Percentiles rank a stretch among this genome's conserved stretches.
These are phyloP conservation scores for Arabidopsis arenosa DNA, from an alignment of 345 rosid genomes.

Conservation along the genomic window DNA sequence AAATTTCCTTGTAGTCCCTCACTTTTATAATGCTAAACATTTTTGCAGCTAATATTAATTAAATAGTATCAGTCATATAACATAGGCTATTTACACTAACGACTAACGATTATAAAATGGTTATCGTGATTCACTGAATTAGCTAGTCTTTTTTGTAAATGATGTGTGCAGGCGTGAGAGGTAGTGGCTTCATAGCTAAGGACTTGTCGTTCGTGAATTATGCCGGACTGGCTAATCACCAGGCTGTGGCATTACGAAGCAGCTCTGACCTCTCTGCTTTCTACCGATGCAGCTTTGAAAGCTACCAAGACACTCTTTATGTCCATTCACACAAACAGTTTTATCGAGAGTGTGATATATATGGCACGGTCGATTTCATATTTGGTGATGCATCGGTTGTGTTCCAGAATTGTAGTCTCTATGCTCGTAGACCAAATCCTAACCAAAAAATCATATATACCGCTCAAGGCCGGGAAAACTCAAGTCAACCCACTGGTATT, in stretches of 20 bases:
- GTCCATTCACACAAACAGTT: constrained; percentile 81
- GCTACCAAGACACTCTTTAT: constrained; percentile 84
- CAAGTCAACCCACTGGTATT: constrained; percentile 69
- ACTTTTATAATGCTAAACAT: not conserved
- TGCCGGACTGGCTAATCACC: constrained; percentile 83
- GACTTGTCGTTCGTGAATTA: constrained; percentile 76
- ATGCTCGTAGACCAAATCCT: constrained; percentile 70
- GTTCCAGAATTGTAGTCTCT: constrained; percentile 71
- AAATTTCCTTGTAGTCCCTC: not conserved
- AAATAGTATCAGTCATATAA: not conserved
- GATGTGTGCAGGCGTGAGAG: constrained; percentile 65
- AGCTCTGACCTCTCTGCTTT: constrained; percentile 77
- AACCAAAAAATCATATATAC: constrained; percentile 70
- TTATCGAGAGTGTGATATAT: constrained; percentile 75
- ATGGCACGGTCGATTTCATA: constrained; percentile 73
- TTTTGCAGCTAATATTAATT: not conserved
- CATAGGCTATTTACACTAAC: not conserved
- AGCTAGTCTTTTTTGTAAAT: no score
- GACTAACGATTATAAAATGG: not conserved
- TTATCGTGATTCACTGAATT: not conserved
- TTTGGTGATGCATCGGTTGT: constrained; percentile 82
- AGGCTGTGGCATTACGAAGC: constrained; percentile 81
- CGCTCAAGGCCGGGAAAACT: constrained; percentile 81
- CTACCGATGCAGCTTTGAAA: constrained; percentile 76
- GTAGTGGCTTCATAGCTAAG: constrained; percentile 75